These are phyloP conservation scores for Gastrodia elata DNA, from an alignment of 106 monocot species.

Conservation along the genomic window DNA sequence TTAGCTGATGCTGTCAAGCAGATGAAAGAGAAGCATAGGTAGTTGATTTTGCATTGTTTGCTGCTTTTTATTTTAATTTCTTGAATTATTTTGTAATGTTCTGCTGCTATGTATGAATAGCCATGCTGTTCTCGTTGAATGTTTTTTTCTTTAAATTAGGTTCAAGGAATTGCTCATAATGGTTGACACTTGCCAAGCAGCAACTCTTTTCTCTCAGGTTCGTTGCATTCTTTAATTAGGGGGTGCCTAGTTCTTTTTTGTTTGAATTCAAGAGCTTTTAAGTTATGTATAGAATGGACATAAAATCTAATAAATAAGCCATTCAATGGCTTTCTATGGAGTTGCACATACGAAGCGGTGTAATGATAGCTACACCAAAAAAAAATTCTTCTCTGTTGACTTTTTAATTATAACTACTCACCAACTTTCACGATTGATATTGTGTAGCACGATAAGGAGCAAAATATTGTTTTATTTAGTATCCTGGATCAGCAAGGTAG, in stretches of 20 bases:
- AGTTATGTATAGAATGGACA: not conserved
- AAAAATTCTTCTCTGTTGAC: too few species aligned
- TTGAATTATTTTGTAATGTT: not conserved
- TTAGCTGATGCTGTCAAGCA: slow-evolving; percentile 97
- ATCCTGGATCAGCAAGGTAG: too few species aligned
- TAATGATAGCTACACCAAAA: too few species aligned
- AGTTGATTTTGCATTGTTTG: slow-evolving; percentile 6
- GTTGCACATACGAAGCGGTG: too few species aligned
- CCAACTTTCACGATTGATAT: too few species aligned
- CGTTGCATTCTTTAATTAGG: not conserved
- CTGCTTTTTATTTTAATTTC: not conserved
- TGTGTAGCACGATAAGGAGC: too few species aligned
- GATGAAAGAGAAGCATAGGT: slow-evolving; percentile 94
- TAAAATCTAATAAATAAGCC: not conserved
- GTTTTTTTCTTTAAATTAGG: slow-evolving; percentile 28
- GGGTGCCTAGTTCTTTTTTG: not conserved
- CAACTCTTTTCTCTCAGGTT: slow-evolving; percentile 97
- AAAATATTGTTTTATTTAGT: too few species aligned
- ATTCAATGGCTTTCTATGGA: not conserved
- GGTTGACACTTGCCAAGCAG: slow-evolving; percentile 99
- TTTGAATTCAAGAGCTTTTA: not conserved
- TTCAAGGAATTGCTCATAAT: slow-evolving; percentile 98
- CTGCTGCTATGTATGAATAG: not conserved
- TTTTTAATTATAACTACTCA: too few species aligned
- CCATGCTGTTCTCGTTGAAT: not conserved